A percentile compares a stretch with the other conserved stretches of the same genome.
Conservation (phyloP, 331 rosid species). For the Quercus tomentella region DNA sequence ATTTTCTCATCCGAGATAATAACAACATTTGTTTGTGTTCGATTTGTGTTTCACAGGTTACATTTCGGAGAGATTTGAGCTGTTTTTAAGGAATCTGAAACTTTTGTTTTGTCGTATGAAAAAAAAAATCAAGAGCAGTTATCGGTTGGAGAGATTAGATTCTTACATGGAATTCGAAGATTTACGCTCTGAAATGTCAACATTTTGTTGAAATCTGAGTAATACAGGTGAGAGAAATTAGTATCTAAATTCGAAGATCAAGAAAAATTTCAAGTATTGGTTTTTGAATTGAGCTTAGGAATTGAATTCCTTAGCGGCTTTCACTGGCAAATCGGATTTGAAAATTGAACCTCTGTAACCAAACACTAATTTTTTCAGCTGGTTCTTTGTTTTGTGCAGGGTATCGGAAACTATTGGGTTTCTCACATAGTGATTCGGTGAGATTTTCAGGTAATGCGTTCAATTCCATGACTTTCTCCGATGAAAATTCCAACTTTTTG, state of each 20-base stretch:
- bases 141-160: background rate
- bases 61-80: constrained; percentile 28
- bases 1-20: constrained; percentile 19
- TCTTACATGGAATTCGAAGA: constrained; percentile 23
- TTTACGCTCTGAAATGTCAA: constrained; percentile 35
- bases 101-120: background rate
- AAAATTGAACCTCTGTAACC: background rate
- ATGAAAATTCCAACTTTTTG: background rate
- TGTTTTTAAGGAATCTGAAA: constrained; percentile 20
- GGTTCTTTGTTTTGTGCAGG: constrained; percentile 5
- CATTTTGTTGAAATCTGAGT: constrained; percentile 28
- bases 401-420: background rate
- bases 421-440: background rate
- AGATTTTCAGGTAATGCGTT: constrained; percentile 32
- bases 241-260: constrained; percentile 31
- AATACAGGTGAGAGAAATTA: constrained; percentile 51
- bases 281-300: constrained; percentile 2
- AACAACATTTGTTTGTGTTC: background rate
- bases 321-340: background rate
- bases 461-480: constrained; percentile 7
- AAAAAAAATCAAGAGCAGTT: constrained; percentile 2
- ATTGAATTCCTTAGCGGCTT: background rate
- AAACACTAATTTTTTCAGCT: constrained; percentile 13
- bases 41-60: constrained; percentile 34
- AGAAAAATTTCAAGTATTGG: constrained; percentile 1